Percentiles rank a stretch among this genome's conserved stretches.
Conservation (phyloP, 2,329 filamentous ascomycete species). For the Sarocladium brachiariae region DNA sequence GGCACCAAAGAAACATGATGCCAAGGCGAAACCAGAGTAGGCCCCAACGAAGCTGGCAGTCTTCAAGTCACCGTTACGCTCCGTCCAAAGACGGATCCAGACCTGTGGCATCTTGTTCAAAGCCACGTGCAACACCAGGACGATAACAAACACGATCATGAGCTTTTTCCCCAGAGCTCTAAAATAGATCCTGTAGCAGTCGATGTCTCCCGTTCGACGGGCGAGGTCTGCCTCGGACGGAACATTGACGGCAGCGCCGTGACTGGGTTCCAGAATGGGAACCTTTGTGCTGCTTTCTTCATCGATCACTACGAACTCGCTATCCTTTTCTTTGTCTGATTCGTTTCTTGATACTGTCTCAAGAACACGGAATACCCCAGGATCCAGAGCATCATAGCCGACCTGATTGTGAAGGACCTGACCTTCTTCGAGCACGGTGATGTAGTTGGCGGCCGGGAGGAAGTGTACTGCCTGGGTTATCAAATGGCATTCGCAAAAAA, state of each 20-base stretch:
- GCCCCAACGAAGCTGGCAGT: constrained; percentile 24
- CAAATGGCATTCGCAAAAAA: not conserved
- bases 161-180: constrained; percentile 9
- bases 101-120: constrained; percentile 22
- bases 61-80: constrained; percentile 13
- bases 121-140: constrained; percentile 9
- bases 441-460: constrained; percentile 18
- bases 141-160: constrained; percentile 9
- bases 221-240: not conserved
- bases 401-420: constrained; percentile 19
- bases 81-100: constrained; percentile 36
- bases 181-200: constrained; percentile 11
- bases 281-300: not conserved
- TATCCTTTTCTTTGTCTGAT: constrained; percentile 12
- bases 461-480: constrained; percentile 17
- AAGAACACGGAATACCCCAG: not conserved
- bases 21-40: constrained; percentile 19
- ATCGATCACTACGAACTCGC: not conserved
- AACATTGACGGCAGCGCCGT: not conserved
- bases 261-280: not conserved
- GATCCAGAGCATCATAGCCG: constrained; percentile 14
- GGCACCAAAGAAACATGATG: constrained; percentile 2
- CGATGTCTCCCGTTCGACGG: constrained; percentile 14
- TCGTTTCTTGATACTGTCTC: constrained; percentile 12
- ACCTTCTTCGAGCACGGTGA: constrained; percentile 20